Evolutionary conservation across 768 basidiomycete genomes (phyloP).

Genomic region (Gloeopeniophorella convolvens): DNA sequence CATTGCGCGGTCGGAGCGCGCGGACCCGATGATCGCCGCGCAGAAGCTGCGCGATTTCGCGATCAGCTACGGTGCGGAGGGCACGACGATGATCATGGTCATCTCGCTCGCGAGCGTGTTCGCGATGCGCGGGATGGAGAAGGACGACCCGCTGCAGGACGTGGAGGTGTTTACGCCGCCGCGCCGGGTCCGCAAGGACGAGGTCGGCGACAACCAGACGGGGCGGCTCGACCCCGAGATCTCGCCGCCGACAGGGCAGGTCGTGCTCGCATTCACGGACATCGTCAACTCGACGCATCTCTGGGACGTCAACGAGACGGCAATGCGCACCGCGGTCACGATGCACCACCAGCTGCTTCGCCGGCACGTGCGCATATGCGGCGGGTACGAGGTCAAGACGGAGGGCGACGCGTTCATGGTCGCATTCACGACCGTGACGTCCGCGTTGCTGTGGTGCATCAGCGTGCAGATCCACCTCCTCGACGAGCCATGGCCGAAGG

Average conservation of each 20-base stretch:
- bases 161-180: slow-evolving; percentile 28
- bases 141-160: slow-evolving; percentile 42
- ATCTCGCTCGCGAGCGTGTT: slow-evolving; percentile 78
- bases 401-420: slow-evolving; percentile 99
- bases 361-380: slow-evolving; percentile 78
- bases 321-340: slow-evolving; percentile 91
- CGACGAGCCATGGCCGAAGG: slow-evolving; percentile 82
- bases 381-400: slow-evolving; percentile 98
- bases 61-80: slow-evolving; percentile 91
- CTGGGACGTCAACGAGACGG: slow-evolving; percentile 86
- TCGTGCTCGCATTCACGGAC: slow-evolving; percentile 96
- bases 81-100: slow-evolving; percentile 98
- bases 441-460: slow-evolving; percentile 87
- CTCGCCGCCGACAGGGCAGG: slow-evolving; percentile 74
- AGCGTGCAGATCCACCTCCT: slow-evolving; percentile 80
- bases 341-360: slow-evolving; percentile 85
- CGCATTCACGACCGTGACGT: slow-evolving; percentile 83
- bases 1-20: slow-evolving; percentile 71
- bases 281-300: slow-evolving; percentile 94
- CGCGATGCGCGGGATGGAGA: slow-evolving; percentile 38
- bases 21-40: slow-evolving; percentile 83
- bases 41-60: slow-evolving; percentile 96
- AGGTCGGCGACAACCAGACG: slow-evolving; percentile 51
- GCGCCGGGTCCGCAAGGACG: slow-evolving; percentile 37
- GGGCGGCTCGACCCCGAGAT: slow-evolving; percentile 71